Conservation (phyloP, 495 filamentous ascomycete species). For the Lasiosphaeria ovina region DNA sequence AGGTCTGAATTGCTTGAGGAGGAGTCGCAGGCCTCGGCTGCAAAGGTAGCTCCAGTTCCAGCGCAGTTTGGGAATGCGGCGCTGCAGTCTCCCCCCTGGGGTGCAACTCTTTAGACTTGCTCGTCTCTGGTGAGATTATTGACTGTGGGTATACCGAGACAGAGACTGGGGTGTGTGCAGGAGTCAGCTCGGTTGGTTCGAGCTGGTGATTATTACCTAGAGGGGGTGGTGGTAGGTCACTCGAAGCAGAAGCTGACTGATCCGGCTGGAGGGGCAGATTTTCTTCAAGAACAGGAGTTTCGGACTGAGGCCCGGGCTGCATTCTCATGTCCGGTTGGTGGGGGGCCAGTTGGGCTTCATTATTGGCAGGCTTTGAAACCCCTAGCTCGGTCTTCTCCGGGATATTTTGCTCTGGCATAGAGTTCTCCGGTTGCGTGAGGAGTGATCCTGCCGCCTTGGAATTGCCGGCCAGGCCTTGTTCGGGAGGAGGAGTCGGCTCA, state of each 20-base stretch:
- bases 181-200: neutral
- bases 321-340: no score
- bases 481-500: neutral
- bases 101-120: no score
- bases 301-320: no score
- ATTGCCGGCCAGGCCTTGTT: conserved; percentile 1
- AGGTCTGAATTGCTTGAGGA: no score
- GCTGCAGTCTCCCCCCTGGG: no score
- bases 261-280: neutral
- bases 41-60: no score
- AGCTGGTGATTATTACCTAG: neutral
- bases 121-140: neutral
- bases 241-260: neutral
- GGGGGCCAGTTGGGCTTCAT: no score
- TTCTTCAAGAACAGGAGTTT: neutral
- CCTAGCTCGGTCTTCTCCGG: no score
- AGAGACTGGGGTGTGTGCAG: neutral
- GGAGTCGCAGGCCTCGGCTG: no score
- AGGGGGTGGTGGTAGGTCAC: neutral
- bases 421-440: conserved; percentile 12
- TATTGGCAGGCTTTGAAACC: no score
- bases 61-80: no score
- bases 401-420: neutral
- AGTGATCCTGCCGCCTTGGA: neutral
- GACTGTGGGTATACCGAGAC: neutral